A percentile compares a stretch with the other conserved stretches of the same genome.
These are phyloP conservation scores for Papiliotrema flavescens DNA, from an alignment of 1,284 basidiomycete species.

Conservation along the genomic window DNA sequence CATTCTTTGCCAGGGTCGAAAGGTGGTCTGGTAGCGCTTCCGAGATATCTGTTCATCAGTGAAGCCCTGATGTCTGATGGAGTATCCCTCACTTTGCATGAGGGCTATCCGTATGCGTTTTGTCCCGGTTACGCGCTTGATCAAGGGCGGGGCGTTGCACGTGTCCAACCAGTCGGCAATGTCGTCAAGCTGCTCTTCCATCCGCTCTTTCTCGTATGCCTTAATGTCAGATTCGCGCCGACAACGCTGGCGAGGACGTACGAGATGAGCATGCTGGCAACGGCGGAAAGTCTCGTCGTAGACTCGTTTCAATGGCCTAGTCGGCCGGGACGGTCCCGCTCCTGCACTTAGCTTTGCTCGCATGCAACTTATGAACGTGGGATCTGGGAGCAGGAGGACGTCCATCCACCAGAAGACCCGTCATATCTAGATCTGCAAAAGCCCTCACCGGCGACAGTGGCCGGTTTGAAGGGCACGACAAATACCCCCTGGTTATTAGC, in stretches of 20 bases:
- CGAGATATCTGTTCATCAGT: neutral
- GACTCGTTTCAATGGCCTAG: conserved; percentile 16
- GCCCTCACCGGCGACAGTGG: neutral
- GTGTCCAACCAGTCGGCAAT: conserved; percentile 35
- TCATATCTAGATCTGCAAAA: neutral
- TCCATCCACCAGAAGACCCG: no score
- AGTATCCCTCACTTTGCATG: conserved; percentile 30
- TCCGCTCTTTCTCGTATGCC: conserved; percentile 23
- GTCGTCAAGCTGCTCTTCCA: conserved; percentile 32
- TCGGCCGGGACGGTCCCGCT: conserved; percentile 16
- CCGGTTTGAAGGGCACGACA: conserved; percentile 27
- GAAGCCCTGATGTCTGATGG: neutral
- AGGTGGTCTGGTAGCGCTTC: conserved; percentile 22
- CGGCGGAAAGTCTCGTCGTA: conserved; percentile 20
- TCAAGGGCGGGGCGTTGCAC: conserved; percentile 11
- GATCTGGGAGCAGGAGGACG: no score
- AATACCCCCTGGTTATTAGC: conserved; percentile 42
- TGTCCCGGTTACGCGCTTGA: conserved; percentile 15
- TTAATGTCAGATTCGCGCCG: conserved; percentile 6
- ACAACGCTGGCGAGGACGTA: no score
- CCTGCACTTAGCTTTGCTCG: conserved; percentile 3
- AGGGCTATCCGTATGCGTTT: conserved; percentile 32
- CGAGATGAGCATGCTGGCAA: conserved; percentile 18
- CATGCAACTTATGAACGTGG: no score
- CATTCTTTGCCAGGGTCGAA: conserved; percentile 3